Evolutionary conservation across 2,329 filamentous ascomycete genomes (phyloP).

Genomic region (Pochonia chlamydosporia): DNA sequence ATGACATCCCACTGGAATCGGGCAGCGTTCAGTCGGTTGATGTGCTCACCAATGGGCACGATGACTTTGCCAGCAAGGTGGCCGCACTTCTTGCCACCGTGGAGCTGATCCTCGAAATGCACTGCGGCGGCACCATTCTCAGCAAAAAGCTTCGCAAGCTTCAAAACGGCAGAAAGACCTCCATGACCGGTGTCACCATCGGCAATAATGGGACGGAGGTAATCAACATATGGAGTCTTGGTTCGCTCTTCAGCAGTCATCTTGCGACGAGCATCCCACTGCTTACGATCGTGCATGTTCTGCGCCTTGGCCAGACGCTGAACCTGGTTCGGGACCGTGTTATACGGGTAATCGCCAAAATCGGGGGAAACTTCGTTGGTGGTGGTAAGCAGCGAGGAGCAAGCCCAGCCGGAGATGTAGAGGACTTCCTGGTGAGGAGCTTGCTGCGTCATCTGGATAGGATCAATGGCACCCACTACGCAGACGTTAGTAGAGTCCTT

Average conservation of each 20-base stretch:
- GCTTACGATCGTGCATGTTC: slow-evolving; percentile 92
- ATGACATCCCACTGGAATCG: slow-evolving; percentile 98
- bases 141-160: slow-evolving; percentile 94
- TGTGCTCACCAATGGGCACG: slow-evolving; percentile 90
- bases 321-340: slow-evolving; percentile 97
- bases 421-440: slow-evolving; percentile 92
- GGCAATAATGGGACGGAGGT: slow-evolving; percentile 88
- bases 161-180: slow-evolving; percentile 85
- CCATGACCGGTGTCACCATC: slow-evolving; percentile 97
- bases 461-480: slow-evolving; percentile 91
- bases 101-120: slow-evolving; percentile 96
- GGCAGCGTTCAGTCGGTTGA: slow-evolving; percentile 86
- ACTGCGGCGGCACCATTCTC: slow-evolving; percentile 95
- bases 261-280: slow-evolving; percentile 81
- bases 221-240: slow-evolving; percentile 79
- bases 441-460: slow-evolving; percentile 99
- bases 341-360: slow-evolving; percentile 98
- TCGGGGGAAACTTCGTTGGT: slow-evolving; percentile 98
- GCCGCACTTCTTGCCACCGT: slow-evolving; percentile 97
- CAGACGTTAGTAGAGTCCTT: background rate
- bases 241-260: slow-evolving; percentile 68
- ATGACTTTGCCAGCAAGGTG: slow-evolving; percentile 95
- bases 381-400: slow-evolving; percentile 83
- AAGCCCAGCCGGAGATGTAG: slow-evolving; percentile 96
- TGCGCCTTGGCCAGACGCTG: slow-evolving; percentile 95